These are phyloP conservation scores for Hemisphaericaspora xylofermentans DNA, from an alignment of 1,139 yeast genomes.

Conservation along the genomic window DNA sequence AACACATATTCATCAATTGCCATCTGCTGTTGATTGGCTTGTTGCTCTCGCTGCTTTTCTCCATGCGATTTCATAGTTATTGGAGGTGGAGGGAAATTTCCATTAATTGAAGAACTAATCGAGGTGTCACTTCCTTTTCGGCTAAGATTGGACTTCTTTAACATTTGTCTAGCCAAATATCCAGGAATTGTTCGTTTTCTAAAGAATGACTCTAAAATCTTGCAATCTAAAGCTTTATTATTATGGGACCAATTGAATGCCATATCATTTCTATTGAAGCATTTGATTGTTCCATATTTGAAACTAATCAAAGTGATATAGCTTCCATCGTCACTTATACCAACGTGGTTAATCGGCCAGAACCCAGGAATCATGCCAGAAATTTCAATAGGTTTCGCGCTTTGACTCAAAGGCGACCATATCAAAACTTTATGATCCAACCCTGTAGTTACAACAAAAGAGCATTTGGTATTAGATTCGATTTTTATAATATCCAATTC, in stretches of 20 bases:
- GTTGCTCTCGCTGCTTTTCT: conserved; percentile 10
- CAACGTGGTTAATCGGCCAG: conserved; percentile 69
- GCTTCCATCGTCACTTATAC: conserved; percentile 60
- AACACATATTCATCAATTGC: conserved; percentile 30
- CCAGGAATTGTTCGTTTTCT: conserved; percentile 55
- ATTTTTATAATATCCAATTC: conserved; percentile 62
- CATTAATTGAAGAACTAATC: conserved; percentile 25
- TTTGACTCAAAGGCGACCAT: conserved; percentile 63
- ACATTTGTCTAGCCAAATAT: conserved; percentile 44
- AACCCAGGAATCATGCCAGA: conserved; percentile 44
- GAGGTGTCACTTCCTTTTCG: conserved; percentile 29
- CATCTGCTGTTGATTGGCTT: conserved; percentile 6
- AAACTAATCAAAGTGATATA: conserved; percentile 58
- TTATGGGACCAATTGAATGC: conserved; percentile 49
- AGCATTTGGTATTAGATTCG: conserved; percentile 53
- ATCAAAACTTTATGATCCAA: conserved; percentile 68
- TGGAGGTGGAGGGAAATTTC: conserved; percentile 35
- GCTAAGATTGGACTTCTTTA: conserved; percentile 17
- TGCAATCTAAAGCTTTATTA: conserved; percentile 26
- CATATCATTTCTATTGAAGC: conserved; percentile 56
- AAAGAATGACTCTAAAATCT: conserved; percentile 58
- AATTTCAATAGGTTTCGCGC: conserved; percentile 38
- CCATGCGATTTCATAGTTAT: conserved; percentile 14
- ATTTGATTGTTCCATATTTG: conserved; percentile 48
- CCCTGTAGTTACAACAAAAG: conserved; percentile 67